These are phyloP conservation scores for Leptographium flavum DNA, from an alignment of 2,329 filamentous ascomycete species.

Conservation along the genomic window DNA sequence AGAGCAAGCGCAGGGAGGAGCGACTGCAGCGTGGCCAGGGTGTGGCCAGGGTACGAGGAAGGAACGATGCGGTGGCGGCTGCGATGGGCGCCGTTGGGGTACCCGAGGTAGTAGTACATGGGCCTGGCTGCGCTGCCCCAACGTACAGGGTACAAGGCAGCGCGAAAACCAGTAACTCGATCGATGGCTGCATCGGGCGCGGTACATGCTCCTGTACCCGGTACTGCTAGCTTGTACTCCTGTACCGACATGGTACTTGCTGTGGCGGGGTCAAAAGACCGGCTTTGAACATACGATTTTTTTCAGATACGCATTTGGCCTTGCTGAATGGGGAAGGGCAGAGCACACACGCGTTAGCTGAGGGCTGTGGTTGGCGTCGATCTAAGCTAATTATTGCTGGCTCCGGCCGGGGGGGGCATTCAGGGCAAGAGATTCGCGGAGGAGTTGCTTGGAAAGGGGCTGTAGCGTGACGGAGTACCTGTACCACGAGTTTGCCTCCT, in stretches of 20 bases:
- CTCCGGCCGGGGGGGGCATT: neutral
- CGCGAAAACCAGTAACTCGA: too few species aligned
- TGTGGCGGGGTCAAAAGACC: constrained; percentile 1
- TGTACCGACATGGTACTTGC: too few species aligned
- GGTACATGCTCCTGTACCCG: too few species aligned
- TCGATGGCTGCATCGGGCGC: too few species aligned
- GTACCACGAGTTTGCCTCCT: too few species aligned
- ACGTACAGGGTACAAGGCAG: too few species aligned
- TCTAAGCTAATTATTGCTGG: neutral
- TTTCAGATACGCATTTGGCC: neutral
- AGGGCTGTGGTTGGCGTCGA: neutral
- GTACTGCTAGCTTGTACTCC: too few species aligned
- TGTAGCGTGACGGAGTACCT: neutral
- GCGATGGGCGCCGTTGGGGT: too few species aligned
- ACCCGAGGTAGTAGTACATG: too few species aligned
- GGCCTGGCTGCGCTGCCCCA: too few species aligned
- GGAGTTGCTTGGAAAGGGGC: neutral
- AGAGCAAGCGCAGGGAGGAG: too few species aligned
- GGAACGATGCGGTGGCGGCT: constrained; percentile 9
- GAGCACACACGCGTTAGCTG: constrained; percentile 1
- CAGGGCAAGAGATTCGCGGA: neutral
- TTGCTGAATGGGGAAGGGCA: neutral
- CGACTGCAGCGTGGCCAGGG: too few species aligned
- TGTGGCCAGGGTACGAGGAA: neutral
- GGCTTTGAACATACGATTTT: constrained; percentile 6